Base-by-base conservation (phyloP, 768 basidiomycete species). In the Mycena capillaripes region DNA sequence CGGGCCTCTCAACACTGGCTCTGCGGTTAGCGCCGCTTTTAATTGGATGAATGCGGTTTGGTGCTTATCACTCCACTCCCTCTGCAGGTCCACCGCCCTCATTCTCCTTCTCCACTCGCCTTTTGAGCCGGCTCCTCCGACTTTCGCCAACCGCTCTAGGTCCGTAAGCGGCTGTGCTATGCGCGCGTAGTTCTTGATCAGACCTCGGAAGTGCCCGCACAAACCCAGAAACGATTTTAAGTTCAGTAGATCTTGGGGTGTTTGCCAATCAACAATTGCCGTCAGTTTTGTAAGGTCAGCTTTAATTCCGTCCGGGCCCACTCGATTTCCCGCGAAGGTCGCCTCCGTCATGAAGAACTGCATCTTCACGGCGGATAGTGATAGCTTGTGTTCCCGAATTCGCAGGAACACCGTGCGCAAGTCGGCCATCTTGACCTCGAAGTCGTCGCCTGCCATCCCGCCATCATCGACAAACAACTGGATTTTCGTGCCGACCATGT, bases 211-310 rank as follows among this genome's bases (percentile, higher is more conserved):
- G 66, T 79, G 78, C 3, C 79, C 78, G 9, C 78, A 80, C 5
- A 84, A 69, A 0, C 84, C 81, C 8, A 83, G 34, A 72, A 86
- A 86, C 10, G 72, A 74, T 5, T 60, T 42, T 1, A 60, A 17
- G 14, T 60, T 60, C 14, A 60, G 11, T 40, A 44, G 4, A 16
- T 60, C 27, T 25, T 42, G 58, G 2, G 40, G 58, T 9, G 38
- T 29, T 8, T 60, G 2, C 58, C 58, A 83, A 69, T 85, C 71
- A 3, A 85, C 79, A 9, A 86, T 80, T 0, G 84, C 81, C 3
- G 78, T 79, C 3, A 86, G 71, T 67, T 86, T 86, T 2, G 78
- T 61, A 1, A 77, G 72, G 67, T 86, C 82, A 3, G 82, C 81
- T 21, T 66, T 70, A 2, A 86, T 76, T 0, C 85, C 85, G 0